Percentiles rank a stretch among this genome's conserved stretches.
phyloP scores from a whole-genome alignment of 2,329 filamentous ascomycete genomes.

The Graphilbum fragrans region DNA sequence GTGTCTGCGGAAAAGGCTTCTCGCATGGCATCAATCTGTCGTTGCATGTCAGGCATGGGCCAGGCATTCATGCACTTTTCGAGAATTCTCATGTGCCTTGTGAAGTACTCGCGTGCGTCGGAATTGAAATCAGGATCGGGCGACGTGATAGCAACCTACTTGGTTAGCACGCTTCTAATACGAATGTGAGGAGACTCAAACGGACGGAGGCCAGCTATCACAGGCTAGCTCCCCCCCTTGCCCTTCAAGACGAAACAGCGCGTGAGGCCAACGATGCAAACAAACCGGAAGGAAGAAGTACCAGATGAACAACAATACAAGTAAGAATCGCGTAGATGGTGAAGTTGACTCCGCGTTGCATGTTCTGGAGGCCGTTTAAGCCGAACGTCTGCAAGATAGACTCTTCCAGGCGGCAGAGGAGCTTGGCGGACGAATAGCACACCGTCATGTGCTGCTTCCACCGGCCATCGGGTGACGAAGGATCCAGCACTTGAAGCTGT shows the following conservation, averaged over 20 bases:
- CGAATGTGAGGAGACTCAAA: background rate
- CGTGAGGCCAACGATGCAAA: background rate
- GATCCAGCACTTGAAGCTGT: constrained; percentile 68
- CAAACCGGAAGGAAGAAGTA: constrained; percentile 33
- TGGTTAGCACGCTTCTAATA: constrained; percentile 1
- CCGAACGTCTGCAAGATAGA: constrained; percentile 66
- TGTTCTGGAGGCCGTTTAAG: constrained; percentile 70
- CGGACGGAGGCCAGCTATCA: background rate
- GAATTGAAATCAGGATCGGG: constrained; percentile 79
- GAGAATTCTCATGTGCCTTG: constrained; percentile 84
- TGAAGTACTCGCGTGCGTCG: constrained; percentile 81
- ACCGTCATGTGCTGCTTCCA: constrained; percentile 86
- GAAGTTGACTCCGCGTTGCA: constrained; percentile 91
- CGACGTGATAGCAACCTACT: constrained; percentile 79
- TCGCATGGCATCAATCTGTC: constrained; percentile 77
- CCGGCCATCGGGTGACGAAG: constrained; percentile 53
- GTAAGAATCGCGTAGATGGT: constrained; percentile 87
- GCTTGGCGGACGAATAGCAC: constrained; percentile 75
- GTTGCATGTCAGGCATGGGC: constrained; percentile 83
- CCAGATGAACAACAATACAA: constrained; percentile 85
- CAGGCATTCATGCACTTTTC: constrained; percentile 74
- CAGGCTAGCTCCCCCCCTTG: too few species aligned
- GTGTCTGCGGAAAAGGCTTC: constrained; percentile 84
- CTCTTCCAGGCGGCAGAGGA: constrained; percentile 77
- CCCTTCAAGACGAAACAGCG: too few species aligned